Evolutionary conservation across 352 stramenopile species (phyloP).

Genomic region (Globisporangium paroecandrum): DNA sequence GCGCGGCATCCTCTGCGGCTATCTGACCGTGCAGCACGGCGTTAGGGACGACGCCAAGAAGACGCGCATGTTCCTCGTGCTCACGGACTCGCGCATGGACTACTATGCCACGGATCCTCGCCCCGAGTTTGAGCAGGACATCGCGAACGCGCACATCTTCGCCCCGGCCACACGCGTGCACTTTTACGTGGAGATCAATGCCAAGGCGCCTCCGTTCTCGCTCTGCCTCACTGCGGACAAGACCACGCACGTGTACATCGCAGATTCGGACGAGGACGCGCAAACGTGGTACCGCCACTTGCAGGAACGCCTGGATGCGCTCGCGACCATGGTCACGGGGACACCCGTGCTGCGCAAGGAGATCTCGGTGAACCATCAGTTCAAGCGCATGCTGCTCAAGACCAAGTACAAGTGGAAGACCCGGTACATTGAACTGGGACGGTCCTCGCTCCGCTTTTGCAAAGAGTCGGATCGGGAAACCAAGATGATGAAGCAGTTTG

Average conservation of each 20-base stretch:
- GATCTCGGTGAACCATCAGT: constrained; percentile 35
- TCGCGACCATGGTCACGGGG: constrained; percentile 50
- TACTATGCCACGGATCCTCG: constrained; percentile 65
- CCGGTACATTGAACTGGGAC: constrained; percentile 52
- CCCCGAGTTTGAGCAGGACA: constrained; percentile 52
- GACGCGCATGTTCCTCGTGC: constrained; percentile 63
- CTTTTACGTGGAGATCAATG: constrained; percentile 64
- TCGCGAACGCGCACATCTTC: constrained; percentile 55
- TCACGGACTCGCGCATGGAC: constrained; percentile 73
- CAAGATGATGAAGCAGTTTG: constrained; percentile 69
- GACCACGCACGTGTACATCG: constrained; percentile 53
- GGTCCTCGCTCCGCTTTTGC: constrained; percentile 52
- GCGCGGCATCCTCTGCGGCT: constrained; percentile 59
- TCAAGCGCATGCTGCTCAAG: constrained; percentile 48
- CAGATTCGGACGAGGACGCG: constrained; percentile 43
- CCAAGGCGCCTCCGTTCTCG: constrained; percentile 46
- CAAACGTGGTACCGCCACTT: constrained; percentile 48
- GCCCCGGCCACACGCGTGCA: constrained; percentile 38
- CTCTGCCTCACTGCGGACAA: constrained; percentile 67
- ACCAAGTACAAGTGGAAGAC: constrained; percentile 72
- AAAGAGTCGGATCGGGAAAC: constrained; percentile 36
- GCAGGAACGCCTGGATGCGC: constrained; percentile 42
- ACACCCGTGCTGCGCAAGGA: constrained; percentile 55
- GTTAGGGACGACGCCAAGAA: constrained; percentile 43
- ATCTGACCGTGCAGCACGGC: constrained; percentile 58